Conservation (phyloP, 257 asterid species). For the Lantana camara region DNA sequence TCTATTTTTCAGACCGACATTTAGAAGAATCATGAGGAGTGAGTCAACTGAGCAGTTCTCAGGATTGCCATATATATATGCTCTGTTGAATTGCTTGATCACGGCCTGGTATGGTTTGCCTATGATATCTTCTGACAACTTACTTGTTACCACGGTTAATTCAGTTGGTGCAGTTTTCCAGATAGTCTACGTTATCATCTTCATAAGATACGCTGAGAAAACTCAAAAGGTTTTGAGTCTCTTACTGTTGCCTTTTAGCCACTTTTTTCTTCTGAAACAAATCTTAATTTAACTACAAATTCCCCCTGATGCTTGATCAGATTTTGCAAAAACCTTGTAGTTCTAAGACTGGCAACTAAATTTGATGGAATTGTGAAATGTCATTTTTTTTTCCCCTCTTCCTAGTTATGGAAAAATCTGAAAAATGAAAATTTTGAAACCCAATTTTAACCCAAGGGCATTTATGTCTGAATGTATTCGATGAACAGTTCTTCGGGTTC, state of each 20-base stretch:
- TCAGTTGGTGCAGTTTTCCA: conserved; percentile 61
- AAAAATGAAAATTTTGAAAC: no score
- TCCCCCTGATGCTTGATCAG: no score
- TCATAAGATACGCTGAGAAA: conserved; percentile 48
- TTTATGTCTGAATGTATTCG: no score
- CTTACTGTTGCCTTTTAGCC: neutral
- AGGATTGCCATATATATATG: conserved; percentile 60
- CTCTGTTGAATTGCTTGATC: conserved; percentile 65
- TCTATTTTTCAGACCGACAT: conserved; percentile 54
- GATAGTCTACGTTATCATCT: conserved; percentile 47
- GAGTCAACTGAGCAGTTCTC: conserved; percentile 68
- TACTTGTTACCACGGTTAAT: conserved; percentile 61
- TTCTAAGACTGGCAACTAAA: no score
- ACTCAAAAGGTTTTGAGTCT: conserved; percentile 40
- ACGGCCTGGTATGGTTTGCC: conserved; percentile 78
- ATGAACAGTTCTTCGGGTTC: no score
- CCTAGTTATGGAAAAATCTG: no score
- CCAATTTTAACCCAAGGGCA: no score
- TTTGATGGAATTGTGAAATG: no score
- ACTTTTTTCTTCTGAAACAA: neutral
- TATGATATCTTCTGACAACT: conserved; percentile 50
- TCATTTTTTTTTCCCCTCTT: no score
- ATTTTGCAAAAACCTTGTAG: no score
- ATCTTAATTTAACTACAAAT: no score
- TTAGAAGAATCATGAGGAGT: conserved; percentile 56